Evolutionary conservation across 2,329 filamentous ascomycete genomes (phyloP), one percentile per base, ranked within the genome.

Genomic region (Curvularia lunata): DNA sequence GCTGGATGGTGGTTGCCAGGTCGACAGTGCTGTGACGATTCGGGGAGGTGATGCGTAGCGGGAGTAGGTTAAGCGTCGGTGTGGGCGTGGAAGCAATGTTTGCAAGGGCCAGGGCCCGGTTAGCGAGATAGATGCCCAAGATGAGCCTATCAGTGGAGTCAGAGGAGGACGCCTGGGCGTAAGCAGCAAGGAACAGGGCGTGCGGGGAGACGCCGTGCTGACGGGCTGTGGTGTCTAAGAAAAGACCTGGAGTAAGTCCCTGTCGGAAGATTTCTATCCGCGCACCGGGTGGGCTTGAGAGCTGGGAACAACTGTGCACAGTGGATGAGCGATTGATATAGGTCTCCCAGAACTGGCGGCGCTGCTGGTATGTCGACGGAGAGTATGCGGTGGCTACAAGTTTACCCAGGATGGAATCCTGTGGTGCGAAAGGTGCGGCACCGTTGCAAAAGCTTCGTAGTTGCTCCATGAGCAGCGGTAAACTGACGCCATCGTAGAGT

Each of bases 111-210:
- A 84, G 79, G 0, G 84, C 82, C 50, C 92, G 85, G 72, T 96
- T 96, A 41, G 92, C 91, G 8, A 96, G 84, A 74, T 97, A 97
- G 21, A 97, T 77, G 1, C 92, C 93, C 49, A 97, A 83, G 0
- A 91, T 77, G 1, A 91, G 75, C 38, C 85, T 79, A 5, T 69
- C 37, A 5, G 52, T 57, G 5, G 52, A 21, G 1, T n/a, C n/a
- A n/a, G 79, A 75, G 5, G 52, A 21, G 1, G 79, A 75, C 53
- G 18, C 64, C 58, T 4, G 75, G 69, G 67, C 86, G 62, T 89
- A 91, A 0, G 84, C 81, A 0, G 91, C 91, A 55, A 96, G 86
- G 72, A 97, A 88, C 0, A 95, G 72, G 0, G 91, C 83, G 63
- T 97, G 92, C 1, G 90, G 72, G 28, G 86, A 88, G 23, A 94